phyloP scores from a whole-genome alignment of 1,139 yeast genomes.

The Diutina ranongensis region DNA sequence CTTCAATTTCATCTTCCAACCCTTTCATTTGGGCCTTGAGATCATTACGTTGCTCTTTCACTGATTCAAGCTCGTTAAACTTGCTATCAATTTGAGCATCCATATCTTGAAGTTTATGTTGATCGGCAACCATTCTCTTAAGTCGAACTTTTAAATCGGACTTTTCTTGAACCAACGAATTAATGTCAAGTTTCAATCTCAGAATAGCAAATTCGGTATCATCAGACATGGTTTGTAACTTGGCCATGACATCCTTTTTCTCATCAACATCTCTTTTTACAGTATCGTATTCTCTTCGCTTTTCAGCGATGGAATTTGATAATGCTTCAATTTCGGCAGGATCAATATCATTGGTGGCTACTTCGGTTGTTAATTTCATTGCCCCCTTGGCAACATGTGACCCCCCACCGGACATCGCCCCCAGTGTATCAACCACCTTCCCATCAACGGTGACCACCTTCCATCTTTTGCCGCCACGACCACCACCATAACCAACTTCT shows the following conservation, averaged over 20 bases:
- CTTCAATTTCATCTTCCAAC: constrained; percentile 46
- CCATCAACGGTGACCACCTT: constrained; percentile 93
- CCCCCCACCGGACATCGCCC: constrained; percentile 98
- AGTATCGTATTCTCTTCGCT: constrained; percentile 44
- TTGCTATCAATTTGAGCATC: constrained; percentile 29
- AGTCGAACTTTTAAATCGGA: constrained; percentile 28
- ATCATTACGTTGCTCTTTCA: constrained; percentile 27
- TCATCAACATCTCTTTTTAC: constrained; percentile 44
- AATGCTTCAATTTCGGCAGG: constrained; percentile 49
- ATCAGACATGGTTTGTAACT: constrained; percentile 55
- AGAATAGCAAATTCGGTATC: constrained; percentile 55
- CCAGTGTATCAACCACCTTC: constrained; percentile 84
- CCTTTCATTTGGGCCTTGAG: constrained; percentile 46
- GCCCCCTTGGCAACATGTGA: constrained; percentile 50
- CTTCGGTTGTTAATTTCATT: constrained; percentile 38
- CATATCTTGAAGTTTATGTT: constrained; percentile 18
- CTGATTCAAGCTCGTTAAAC: constrained; percentile 20
- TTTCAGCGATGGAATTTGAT: constrained; percentile 39
- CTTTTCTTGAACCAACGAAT: constrained; percentile 39
- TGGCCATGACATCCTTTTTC: constrained; percentile 49
- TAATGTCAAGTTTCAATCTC: constrained; percentile 53
- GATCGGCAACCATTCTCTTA: constrained; percentile 27
- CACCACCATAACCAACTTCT: constrained; percentile 68
- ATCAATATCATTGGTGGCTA: constrained; percentile 15
- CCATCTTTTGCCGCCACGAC: constrained; percentile 38